Evolutionary conservation across 2,329 filamentous ascomycete species (phyloP).

Genomic region (Pseudogymnoascus sp.): DNA sequence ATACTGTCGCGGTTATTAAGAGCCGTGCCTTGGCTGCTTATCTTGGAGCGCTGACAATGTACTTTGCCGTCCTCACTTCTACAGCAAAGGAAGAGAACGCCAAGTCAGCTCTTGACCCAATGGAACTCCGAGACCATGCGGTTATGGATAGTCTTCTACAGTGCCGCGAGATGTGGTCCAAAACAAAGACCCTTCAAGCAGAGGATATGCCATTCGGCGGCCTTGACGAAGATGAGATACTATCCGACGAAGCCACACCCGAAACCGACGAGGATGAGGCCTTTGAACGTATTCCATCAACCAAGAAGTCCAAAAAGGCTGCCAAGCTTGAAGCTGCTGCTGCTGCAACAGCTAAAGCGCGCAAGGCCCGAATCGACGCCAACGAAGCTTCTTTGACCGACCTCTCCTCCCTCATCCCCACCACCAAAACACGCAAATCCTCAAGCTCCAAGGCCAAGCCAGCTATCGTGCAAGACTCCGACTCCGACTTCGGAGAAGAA

Average conservation of each 20-base stretch:
- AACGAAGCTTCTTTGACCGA: slow-evolving; percentile 39
- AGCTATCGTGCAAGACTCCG: slow-evolving; percentile 48
- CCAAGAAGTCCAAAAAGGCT: slow-evolving; percentile 35
- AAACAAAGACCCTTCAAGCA: slow-evolving; percentile 58
- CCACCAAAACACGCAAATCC: slow-evolving; percentile 18
- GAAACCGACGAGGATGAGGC: slow-evolving; percentile 17
- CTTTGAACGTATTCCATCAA: neutral
- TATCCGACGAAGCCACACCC: slow-evolving; percentile 17
- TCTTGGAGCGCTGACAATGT: slow-evolving; percentile 80
- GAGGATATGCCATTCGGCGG: slow-evolving; percentile 32
- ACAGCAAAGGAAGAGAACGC: slow-evolving; percentile 56
- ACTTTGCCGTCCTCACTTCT: slow-evolving; percentile 88
- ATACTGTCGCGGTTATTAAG: slow-evolving; percentile 56
- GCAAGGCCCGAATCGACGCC: slow-evolving; percentile 33
- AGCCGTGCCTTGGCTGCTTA: slow-evolving; percentile 80
- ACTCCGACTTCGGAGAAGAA: slow-evolving; percentile 92
- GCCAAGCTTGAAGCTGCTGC: slow-evolving; percentile 36
- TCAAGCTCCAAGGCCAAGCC: slow-evolving; percentile 41
- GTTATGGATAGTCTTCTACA: slow-evolving; percentile 81
- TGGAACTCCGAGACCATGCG: slow-evolving; percentile 80
- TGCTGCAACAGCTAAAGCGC: slow-evolving; percentile 31
- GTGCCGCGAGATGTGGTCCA: slow-evolving; percentile 75
- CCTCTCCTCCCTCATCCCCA: slow-evolving; percentile 25
- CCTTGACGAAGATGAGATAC: slow-evolving; percentile 30
- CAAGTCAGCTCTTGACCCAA: slow-evolving; percentile 58